Evolutionary conservation across 78 protist species (phyloP).

Genomic region (Emiliania huxleyi): DNA sequence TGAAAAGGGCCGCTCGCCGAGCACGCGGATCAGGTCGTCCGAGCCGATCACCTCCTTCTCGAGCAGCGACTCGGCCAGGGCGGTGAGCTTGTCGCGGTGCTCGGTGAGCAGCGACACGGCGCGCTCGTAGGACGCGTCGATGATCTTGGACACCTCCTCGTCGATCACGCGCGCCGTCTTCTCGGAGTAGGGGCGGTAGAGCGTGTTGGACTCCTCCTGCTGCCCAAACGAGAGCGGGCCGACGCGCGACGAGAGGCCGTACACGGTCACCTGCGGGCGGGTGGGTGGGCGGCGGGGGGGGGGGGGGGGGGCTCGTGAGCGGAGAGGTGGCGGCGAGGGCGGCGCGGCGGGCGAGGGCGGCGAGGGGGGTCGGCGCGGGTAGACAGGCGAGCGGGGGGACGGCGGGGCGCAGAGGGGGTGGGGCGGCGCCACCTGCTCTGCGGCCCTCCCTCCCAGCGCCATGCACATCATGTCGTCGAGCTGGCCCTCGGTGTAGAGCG

Average conservation of each 20-base stretch:
- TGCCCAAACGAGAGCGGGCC: conserved; percentile 61
- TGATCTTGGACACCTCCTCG: not conserved
- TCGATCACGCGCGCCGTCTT: conserved; percentile 69
- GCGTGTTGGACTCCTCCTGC: not conserved
- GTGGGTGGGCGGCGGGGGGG: too few relatives aligned
- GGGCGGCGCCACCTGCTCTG: conserved; percentile 18
- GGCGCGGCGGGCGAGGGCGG: too few relatives aligned
- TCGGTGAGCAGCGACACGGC: conserved; percentile 53
- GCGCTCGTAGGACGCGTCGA: conserved; percentile 35
- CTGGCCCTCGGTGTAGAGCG: conserved; percentile 73
- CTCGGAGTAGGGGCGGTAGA: conserved; percentile 1
- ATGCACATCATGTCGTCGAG: conserved; percentile 68
- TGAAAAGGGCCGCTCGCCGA: not conserved
- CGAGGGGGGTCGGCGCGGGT: too few relatives aligned
- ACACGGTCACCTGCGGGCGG: conserved; percentile 13
- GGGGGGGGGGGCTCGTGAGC: too few relatives aligned
- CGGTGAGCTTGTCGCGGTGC: conserved; percentile 37
- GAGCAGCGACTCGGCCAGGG: conserved; percentile 63
- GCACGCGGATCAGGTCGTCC: not conserved
- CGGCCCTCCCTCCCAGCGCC: conserved; percentile 52
- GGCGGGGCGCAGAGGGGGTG: not conserved
- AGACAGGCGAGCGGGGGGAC: not conserved
- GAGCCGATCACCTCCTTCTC: conserved; percentile 55
- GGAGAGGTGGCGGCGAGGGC: too few relatives aligned
- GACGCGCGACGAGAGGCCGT: conserved; percentile 78